These are phyloP conservation scores for Microbotryomycetes sp. DNA, from an alignment of 1,284 basidiomycete genomes.

Conservation along the genomic window DNA sequence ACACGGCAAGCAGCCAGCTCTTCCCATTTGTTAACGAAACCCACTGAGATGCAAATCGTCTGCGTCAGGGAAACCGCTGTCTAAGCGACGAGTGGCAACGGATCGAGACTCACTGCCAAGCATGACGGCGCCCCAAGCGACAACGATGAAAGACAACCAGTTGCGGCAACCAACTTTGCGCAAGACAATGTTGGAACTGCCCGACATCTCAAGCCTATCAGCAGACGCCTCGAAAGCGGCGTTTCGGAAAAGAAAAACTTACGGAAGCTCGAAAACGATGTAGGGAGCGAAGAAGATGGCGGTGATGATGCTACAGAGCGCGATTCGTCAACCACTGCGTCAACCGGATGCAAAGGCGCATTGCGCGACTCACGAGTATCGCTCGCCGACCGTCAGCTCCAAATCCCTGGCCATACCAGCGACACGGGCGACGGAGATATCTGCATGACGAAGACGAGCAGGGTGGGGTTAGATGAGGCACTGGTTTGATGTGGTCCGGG, in stretches of 20 bases:
- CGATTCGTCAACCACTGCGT: not conserved
- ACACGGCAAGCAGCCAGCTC: slow-evolving; percentile 44
- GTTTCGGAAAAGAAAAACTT: no score
- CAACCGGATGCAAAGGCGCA: no score
- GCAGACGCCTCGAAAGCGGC: no score
- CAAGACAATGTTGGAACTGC: slow-evolving; percentile 34
- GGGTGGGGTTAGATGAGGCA: no score
- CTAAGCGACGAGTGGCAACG: not conserved
- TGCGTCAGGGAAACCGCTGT: not conserved
- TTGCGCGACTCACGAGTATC: slow-evolving; percentile 37
- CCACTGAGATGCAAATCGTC: slow-evolving; percentile 27
- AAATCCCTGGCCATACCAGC: slow-evolving; percentile 40
- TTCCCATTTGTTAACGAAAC: slow-evolving; percentile 40
- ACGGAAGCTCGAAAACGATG: slow-evolving; percentile 28
- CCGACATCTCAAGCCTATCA: no score
- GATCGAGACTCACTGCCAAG: not conserved
- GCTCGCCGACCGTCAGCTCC: slow-evolving; percentile 39
- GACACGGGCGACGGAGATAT: slow-evolving; percentile 40
- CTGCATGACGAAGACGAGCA: no score
- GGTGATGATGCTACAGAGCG: slow-evolving; percentile 30
- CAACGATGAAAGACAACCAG: slow-evolving; percentile 40
- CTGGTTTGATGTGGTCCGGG: not conserved
- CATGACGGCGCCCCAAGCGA: slow-evolving; percentile 42
- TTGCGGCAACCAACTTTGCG: slow-evolving; percentile 43
- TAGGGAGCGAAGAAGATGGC: slow-evolving; percentile 45